These are phyloP conservation scores for Ceratocystis alfenasii DNA, from an alignment of 2,329 filamentous ascomycete species.

Conservation along the genomic window DNA sequence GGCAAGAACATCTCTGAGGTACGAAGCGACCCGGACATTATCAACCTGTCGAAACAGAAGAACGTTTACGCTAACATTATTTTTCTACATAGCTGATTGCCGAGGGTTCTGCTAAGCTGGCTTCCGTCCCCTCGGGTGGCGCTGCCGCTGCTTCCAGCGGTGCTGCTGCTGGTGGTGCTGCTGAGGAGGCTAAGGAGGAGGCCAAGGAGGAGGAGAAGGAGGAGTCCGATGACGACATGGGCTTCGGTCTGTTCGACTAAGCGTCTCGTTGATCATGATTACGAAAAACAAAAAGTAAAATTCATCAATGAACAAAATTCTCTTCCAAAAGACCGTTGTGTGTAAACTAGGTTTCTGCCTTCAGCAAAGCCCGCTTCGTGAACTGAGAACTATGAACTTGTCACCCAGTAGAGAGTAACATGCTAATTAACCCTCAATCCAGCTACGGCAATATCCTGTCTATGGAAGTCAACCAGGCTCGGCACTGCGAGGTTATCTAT, in stretches of 20 bases:
- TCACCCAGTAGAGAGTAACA: too few relatives aligned
- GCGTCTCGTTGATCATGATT: conserved; percentile 28
- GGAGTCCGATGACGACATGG: conserved; percentile 29
- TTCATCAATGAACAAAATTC: conserved; percentile 18
- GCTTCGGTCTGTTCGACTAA: conserved; percentile 65
- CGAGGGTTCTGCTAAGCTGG: conserved; percentile 84
- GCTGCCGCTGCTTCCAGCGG: conserved; percentile 57
- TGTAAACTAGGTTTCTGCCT: neutral
- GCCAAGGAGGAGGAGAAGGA: conserved; percentile 65
- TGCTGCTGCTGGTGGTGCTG: conserved; percentile 55
- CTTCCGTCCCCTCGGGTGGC: conserved; percentile 91
- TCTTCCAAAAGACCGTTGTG: neutral
- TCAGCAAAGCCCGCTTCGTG: neutral
- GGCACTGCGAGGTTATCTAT: too few relatives aligned
- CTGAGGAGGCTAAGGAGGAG: conserved; percentile 50
- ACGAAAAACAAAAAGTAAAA: conserved; percentile 23
- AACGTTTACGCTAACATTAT: conserved; percentile 23
- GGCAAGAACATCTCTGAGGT: conserved; percentile 92
- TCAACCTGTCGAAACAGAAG: too few relatives aligned
- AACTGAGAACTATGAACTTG: neutral
- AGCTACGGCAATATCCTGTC: too few relatives aligned
- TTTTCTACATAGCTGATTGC: conserved; percentile 61
- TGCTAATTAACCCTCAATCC: too few relatives aligned
- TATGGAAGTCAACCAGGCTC: too few relatives aligned
- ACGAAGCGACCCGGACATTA: conserved; percentile 29